phyloP scores from a whole-genome alignment of 2,329 filamentous ascomycete genomes.

The Hypoxylon sp. region DNA sequence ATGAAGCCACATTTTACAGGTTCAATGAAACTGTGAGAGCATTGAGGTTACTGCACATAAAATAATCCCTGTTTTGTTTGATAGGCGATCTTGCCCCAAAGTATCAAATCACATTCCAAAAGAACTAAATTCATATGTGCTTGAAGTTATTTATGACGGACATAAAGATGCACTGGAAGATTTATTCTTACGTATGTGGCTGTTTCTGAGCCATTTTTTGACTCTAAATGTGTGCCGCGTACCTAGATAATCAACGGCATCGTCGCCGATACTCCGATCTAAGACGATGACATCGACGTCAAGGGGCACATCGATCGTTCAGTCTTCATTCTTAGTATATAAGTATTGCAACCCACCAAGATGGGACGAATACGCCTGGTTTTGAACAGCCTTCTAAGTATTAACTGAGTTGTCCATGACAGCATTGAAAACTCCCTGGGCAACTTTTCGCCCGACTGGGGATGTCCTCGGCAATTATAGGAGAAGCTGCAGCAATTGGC shows the following conservation, averaged over 20 bases:
- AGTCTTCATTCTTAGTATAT: conserved; percentile 17
- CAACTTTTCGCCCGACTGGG: conserved; percentile 19
- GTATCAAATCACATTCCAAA: conserved; percentile 19
- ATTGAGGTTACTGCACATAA: not conserved
- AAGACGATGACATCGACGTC: conserved; percentile 3
- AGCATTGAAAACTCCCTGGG: conserved; percentile 7
- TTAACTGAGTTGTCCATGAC: conserved; percentile 1
- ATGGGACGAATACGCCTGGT: not conserved
- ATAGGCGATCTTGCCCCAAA: conserved; percentile 18
- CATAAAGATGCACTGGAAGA: not conserved
- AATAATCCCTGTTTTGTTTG: not conserved
- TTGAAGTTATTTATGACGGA: conserved; percentile 5
- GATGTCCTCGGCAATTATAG: conserved; percentile 5
- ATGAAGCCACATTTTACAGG: not conserved
- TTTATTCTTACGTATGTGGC: conserved; percentile 26
- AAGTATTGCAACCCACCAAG: not conserved
- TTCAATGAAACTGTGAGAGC: not conserved
- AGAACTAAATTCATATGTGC: not conserved
- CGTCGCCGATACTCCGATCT: conserved; percentile 7
- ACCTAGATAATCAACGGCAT: not conserved
- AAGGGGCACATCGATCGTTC: conserved; percentile 2
- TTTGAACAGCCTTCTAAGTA: not conserved
- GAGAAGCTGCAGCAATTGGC: not conserved
- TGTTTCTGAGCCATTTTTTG: not conserved
- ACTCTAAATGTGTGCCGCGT: not conserved